Conservation (phyloP, 176 grass and related monocot genomes). For the Saccharum officinarum region DNA sequence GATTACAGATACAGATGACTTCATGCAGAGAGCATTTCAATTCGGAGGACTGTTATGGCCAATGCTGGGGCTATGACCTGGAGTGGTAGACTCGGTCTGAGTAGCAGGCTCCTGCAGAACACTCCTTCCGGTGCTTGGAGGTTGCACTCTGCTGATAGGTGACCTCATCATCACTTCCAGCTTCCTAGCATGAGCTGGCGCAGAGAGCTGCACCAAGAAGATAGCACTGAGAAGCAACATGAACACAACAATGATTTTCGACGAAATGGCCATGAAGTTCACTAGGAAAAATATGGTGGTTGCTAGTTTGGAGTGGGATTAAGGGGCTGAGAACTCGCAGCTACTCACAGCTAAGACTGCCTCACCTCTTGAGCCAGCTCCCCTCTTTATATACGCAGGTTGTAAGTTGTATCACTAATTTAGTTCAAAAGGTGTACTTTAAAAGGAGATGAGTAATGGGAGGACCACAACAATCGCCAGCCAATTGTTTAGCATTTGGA, state of each 20-base stretch:
- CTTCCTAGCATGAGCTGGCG: constrained; percentile 45
- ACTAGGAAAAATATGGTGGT: not conserved
- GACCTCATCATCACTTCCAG: constrained; percentile 23
- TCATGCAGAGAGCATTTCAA: not conserved
- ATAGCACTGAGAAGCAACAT: constrained; percentile 33
- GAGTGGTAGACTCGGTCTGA: constrained; percentile 29
- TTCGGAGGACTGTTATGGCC: constrained; percentile 51
- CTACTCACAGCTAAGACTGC: constrained; percentile 10
- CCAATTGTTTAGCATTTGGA: constrained; percentile 40
- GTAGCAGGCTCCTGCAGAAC: not conserved
- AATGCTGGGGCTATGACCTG: constrained; percentile 58
- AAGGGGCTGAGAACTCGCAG: constrained; percentile 6
- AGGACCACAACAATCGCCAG: constrained; percentile 43
- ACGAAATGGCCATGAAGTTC: constrained; percentile 43
- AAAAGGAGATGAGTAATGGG: constrained; percentile 30
- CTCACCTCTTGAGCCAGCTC: constrained; percentile 30
- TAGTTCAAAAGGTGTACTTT: constrained; percentile 50
- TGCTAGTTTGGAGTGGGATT: constrained; percentile 22
- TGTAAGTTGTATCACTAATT: constrained; percentile 24
- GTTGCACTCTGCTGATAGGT: not conserved
- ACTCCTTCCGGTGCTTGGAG: constrained; percentile 12
- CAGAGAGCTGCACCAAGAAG: constrained; percentile 48
- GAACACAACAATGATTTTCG: not conserved
- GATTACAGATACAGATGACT: not conserved
- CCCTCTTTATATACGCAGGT: constrained; percentile 56